Base-by-base conservation (phyloP, 177 flowering plant species). In the Vitis hybrid region DNA sequence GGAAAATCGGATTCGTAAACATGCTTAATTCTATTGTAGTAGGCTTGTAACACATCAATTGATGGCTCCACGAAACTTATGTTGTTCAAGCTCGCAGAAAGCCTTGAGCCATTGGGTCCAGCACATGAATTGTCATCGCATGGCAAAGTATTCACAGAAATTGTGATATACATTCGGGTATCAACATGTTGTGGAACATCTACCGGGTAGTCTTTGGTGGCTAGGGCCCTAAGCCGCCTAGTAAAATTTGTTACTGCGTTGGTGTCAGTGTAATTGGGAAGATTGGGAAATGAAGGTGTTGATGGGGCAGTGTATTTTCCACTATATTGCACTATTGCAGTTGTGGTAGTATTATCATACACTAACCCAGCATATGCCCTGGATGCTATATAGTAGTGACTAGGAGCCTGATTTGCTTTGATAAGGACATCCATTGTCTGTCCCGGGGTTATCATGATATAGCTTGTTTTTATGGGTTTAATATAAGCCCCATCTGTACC, bases 31-130 rank as follows among this genome's bases (percentile, higher is more conserved):
- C 65, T 24, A 15, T 69, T 52, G 55, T 81, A 84, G 54, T 86
- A 82, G 3, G 86, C 86, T 59, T 65, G 64, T 2, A 86, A 64
- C 0, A 86, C 19, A 44, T 79, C 81, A 2, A 64, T 63, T 0
- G 60, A 2, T 3, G 84, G 84, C 2, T 4, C n/a, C 9, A 54
- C 77, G 56, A 82, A 86, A 14, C 75, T 76, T 2, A 79, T 53
- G 66, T 87, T 86, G 78, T 85, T 88, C 75, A 88, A 11, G 69
- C 84, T 81, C 1, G 88, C 71, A 3, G 88, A 49, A 2, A 83
- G 57, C 22, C 77, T 58, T 11, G 11, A 11, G 0, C 79, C 78
- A 31, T 67, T 1, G 1, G 86, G 83, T 1, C 89, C 87, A 0
- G 2, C 33, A 51, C 90, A 84, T 0, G 81, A 31, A 1, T 11